Conservation (phyloP, 176 grass and related monocot species). For the Oryza glumipatula region DNA sequence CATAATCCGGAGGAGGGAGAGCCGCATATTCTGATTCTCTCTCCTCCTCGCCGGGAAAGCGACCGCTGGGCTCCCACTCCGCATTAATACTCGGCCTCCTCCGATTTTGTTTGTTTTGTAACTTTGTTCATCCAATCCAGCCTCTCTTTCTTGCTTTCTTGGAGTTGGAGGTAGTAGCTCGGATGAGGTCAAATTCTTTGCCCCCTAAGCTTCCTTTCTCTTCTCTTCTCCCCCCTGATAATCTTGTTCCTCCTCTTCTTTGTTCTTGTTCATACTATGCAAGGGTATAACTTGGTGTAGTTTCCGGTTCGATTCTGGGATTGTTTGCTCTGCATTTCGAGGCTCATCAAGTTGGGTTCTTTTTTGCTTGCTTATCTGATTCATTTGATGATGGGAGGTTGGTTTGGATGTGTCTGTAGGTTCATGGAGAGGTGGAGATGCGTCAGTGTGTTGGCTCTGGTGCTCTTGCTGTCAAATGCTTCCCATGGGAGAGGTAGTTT, state of each 20-base stretch:
- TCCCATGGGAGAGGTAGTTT: slow-evolving; percentile 34
- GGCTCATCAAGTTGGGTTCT: not conserved
- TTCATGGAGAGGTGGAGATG: slow-evolving; percentile 44
- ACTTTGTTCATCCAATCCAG: not conserved
- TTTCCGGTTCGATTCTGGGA: slow-evolving; percentile 6
- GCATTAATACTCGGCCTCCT: slow-evolving; percentile 22
- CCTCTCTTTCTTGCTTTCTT: not conserved
- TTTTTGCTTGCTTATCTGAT: not conserved
- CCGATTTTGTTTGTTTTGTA: not conserved
- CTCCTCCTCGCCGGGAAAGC: slow-evolving; percentile 5
- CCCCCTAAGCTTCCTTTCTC: not conserved
- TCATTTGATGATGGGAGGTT: not conserved
- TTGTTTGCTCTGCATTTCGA: slow-evolving; percentile 22
- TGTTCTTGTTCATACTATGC: not conserved
- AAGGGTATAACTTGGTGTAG: not conserved
- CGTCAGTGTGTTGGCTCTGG: not conserved
- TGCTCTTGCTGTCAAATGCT: slow-evolving; percentile 31
- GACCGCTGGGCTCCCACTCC: not conserved
- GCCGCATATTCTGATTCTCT: slow-evolving; percentile 49
- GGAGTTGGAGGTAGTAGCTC: not conserved
- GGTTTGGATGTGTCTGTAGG: slow-evolving; percentile 22
- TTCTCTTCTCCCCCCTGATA: not conserved
- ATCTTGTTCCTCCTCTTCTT: not conserved
- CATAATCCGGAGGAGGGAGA: slow-evolving; percentile 9
- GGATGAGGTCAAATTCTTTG: slow-evolving; percentile 23